Evolutionary conservation across 2,329 filamentous ascomycete genomes (phyloP).

Genomic region (Fusarium sp.): DNA sequence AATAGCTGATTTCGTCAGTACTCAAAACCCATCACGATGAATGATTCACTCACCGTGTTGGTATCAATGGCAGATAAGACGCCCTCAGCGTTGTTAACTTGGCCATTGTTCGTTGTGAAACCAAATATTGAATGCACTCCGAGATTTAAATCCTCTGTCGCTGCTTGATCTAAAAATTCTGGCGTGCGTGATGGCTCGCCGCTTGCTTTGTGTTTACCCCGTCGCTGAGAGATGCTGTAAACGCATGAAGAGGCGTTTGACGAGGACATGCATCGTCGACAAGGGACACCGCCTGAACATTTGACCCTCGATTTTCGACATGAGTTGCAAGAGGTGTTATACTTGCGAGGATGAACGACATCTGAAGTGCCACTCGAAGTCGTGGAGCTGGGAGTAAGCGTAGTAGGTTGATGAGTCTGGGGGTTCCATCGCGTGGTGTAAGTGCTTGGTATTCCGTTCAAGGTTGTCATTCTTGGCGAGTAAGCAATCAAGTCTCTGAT

Average conservation of each 20-base stretch:
- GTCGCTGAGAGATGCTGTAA: slow-evolving; percentile 11
- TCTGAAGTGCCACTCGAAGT: not conserved
- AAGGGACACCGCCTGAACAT: slow-evolving; percentile 10
- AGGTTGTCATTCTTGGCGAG: not conserved
- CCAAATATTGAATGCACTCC: not conserved
- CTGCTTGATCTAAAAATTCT: rapidly evolving
- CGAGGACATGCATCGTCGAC: not conserved
- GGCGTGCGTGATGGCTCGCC: not conserved
- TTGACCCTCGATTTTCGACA: slow-evolving; percentile 18
- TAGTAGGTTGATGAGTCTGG: not conserved
- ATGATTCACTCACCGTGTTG: not conserved
- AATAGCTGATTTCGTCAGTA: not conserved
- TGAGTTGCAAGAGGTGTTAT: slow-evolving; percentile 18
- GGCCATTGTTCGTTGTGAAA: rapidly evolving
- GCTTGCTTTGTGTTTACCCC: slow-evolving; percentile 9
- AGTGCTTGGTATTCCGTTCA: not conserved
- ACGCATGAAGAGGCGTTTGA: not conserved
- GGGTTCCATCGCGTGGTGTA: slow-evolving; percentile 11
- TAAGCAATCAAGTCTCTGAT: not conserved
- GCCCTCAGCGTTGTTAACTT: not conserved
- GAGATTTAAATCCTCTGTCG: not conserved
- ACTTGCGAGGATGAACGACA: not conserved
- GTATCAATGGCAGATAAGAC: not conserved
- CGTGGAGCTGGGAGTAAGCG: not conserved
- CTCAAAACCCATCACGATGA: not conserved